Evolutionary conservation across 345 rosid genomes (phyloP).

Genomic region (Eucalyptus rudis): DNA sequence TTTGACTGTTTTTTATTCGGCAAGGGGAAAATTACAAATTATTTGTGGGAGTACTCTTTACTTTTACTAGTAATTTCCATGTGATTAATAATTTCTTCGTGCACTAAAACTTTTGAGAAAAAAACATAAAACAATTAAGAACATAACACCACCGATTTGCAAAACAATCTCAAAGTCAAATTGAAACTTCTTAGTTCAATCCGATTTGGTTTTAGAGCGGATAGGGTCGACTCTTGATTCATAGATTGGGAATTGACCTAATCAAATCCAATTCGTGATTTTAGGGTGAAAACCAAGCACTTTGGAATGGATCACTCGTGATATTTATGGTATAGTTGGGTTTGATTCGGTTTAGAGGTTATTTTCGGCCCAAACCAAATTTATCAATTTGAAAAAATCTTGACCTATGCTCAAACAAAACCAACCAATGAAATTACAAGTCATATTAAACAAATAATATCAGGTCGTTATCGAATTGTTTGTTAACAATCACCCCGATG

Average conservation of each 20-base stretch:
- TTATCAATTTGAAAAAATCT: not conserved
- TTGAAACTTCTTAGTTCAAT: too few relatives aligned
- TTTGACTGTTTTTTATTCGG: not conserved
- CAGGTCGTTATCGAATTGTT: not conserved
- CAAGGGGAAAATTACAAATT: not conserved
- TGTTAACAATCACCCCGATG: not conserved
- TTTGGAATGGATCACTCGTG: not conserved
- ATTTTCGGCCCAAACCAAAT: not conserved
- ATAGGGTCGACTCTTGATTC: not conserved
- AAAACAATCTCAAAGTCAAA: not conserved
- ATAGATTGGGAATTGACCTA: not conserved
- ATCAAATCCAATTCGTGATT: not conserved
- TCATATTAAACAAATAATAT: not conserved
- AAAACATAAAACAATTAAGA: too few relatives aligned
- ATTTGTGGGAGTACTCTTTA: too few relatives aligned
- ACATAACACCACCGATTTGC: not conserved
- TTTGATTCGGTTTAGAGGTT: not conserved
- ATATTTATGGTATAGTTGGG: not conserved
- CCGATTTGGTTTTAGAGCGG: not conserved
- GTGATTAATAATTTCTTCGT: not conserved
- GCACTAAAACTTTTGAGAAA: not conserved
- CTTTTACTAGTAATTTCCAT: too few relatives aligned
- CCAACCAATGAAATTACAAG: not conserved
- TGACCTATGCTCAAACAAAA: not conserved
- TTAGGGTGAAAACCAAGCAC: not conserved